Percentiles rank a stretch among this genome's conserved stretches.
Conservation (phyloP, 495 filamentous ascomycete genomes). For the Talaromyces nanjingensis region DNA sequence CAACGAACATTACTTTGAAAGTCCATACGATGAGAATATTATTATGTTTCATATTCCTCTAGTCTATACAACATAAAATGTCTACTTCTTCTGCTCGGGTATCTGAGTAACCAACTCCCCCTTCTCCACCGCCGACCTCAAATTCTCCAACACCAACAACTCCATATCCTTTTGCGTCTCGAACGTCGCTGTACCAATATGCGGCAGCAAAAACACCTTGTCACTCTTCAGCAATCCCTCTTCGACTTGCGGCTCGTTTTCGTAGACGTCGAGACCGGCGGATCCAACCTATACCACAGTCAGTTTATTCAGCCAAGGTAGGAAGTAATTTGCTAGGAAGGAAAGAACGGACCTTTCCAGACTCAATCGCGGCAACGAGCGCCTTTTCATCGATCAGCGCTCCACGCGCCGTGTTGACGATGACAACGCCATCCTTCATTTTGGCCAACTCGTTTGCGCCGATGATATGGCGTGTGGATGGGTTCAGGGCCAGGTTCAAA, state of each 20-base stretch:
- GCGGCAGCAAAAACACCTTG: constrained; percentile 66
- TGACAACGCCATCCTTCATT: constrained; percentile 72
- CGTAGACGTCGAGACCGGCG: constrained; percentile 73
- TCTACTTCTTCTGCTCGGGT: constrained; percentile 51
- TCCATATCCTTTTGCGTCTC: constrained; percentile 75
- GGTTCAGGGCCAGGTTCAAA: constrained; percentile 66
- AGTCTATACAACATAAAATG: neutral
- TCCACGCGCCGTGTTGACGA: constrained; percentile 79
- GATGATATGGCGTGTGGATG: constrained; percentile 62
- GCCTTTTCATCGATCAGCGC: constrained; percentile 73
- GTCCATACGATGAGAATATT: no score
- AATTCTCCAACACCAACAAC: constrained; percentile 60
- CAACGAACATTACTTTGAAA: no score
- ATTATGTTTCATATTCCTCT: neutral
- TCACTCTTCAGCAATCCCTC: constrained; percentile 62
- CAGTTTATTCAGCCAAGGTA: neutral
- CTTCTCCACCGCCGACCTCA: constrained; percentile 55
- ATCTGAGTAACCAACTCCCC: constrained; percentile 64
- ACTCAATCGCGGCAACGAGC: constrained; percentile 61
- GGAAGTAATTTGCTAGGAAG: neutral
- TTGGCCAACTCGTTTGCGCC: constrained; percentile 55
- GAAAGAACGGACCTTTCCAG: constrained; percentile 51
- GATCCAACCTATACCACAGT: constrained; percentile 30
- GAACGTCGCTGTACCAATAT: constrained; percentile 67
- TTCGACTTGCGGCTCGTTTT: constrained; percentile 69